Conservation (phyloP, 1,284 basidiomycete species). For the Fomitiporia mediterranea region DNA sequence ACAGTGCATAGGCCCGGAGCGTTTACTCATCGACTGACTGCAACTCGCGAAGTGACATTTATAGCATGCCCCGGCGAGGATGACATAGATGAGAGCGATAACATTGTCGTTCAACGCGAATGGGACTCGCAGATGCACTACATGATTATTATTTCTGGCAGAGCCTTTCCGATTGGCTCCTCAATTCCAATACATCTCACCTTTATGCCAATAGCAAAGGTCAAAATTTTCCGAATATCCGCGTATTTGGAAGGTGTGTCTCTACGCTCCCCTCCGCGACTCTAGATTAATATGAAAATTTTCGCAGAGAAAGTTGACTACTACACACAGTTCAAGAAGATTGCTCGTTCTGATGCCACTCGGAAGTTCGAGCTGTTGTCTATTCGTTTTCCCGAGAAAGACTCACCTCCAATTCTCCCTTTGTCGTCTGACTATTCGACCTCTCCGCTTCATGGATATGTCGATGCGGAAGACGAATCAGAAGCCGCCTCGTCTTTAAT, state of each 20-base stretch:
- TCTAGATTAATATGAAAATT: too few relatives aligned
- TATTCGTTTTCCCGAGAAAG: conserved; percentile 51
- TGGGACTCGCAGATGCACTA: conserved; percentile 94
- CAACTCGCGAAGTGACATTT: conserved; percentile 71
- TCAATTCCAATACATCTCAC: conserved; percentile 78
- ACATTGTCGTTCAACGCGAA: conserved; percentile 83
- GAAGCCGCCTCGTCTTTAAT: conserved; percentile 58
- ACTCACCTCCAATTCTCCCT: conserved; percentile 58
- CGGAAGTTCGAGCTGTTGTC: conserved; percentile 65
- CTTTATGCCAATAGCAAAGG: conserved; percentile 81
- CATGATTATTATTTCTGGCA: conserved; percentile 75
- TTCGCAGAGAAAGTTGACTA: conserved; percentile 84
- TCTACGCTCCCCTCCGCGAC: too few relatives aligned
- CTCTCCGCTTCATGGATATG: conserved; percentile 48
- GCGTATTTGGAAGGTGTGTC: conserved; percentile 78
- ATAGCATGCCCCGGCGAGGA: conserved; percentile 77
- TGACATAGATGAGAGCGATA: conserved; percentile 75
- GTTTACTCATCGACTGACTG: conserved; percentile 70
- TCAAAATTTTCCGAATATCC: conserved; percentile 76
- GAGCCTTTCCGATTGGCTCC: conserved; percentile 81
- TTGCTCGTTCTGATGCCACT: conserved; percentile 75
- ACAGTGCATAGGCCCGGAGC: conserved; percentile 81
- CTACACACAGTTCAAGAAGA: conserved; percentile 61
- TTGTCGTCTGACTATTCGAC: conserved; percentile 53
- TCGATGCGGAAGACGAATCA: conserved; percentile 37